Evolutionary conservation across 352 stramenopile genomes (phyloP), one percentile per base, ranked within the genome.

Genomic region (Phytophthora megakarya): DNA sequence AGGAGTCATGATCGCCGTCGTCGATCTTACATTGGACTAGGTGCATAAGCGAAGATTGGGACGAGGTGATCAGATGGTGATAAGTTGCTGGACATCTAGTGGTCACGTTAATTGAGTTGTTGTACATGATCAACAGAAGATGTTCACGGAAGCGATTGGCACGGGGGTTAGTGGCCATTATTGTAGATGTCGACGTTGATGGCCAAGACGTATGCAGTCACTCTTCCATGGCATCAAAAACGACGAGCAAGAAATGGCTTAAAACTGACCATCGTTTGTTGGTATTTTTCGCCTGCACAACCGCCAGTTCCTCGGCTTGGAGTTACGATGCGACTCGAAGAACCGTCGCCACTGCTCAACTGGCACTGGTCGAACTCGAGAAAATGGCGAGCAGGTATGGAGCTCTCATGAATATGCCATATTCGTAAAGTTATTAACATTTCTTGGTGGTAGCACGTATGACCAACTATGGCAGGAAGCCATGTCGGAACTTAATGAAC

Each of bases 401-500:
- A 32, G 8, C 3, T 21, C 25, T 50, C 43, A 39, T 25, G 12
- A 13, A 19, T 54, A n/a, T n/a, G n/a, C 23, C 26, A 15, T 32
- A n/a, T 19, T 38, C n/a, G n/a, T 13, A 4, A 10, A 5, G 26
- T 32, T 9, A 10, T 32, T 5, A 32, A 10, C 26, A 32, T 32
- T 9, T 32, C 26, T 32, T 30, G 19, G 26, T 56, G 40, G 13
- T 59, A 95, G 84, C 51, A 97, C 86, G 52, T 97, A 96, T 55
- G 89, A 98, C 60, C 67, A 73, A 38, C 81, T 86, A 54, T 98
- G 92, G 92, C 87, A 95, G 54, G 86, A 97, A 52, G 90, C 92
- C 57, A 98, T 98, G 90, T 81, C 76, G 42, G 92, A 97, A 66
- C 84, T 98, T n/a, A 96, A 96, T 49, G 92, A 98, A 76, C 91